Evolutionary conservation across 768 basidiomycete genomes (phyloP).

Genomic region (Boletus rubroflammeus): DNA sequence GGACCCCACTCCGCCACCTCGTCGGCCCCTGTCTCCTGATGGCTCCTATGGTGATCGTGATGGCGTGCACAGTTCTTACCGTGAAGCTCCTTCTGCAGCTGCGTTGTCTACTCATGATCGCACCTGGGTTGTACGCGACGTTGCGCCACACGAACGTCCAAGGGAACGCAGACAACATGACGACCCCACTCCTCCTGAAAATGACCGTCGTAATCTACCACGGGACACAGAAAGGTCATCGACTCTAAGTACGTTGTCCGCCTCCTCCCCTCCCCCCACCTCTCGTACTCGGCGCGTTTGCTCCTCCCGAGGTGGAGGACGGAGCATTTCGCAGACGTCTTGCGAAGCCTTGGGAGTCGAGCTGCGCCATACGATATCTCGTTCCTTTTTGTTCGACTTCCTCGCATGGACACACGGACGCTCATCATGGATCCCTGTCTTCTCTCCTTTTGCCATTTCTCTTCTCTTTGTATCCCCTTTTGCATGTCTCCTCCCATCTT

Average conservation of each 20-base stretch:
- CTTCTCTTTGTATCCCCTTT: slow-evolving; percentile 30
- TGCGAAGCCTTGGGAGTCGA: slow-evolving; percentile 46
- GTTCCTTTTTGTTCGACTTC: slow-evolving; percentile 38
- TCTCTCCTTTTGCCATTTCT: slow-evolving; percentile 29
- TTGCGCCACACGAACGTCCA: slow-evolving; percentile 12
- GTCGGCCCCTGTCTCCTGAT: slow-evolving; percentile 21
- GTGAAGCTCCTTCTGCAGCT: slow-evolving; percentile 19
- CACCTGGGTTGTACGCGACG: slow-evolving; percentile 16
- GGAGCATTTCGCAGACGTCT: slow-evolving; percentile 35
- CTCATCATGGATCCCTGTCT: slow-evolving; percentile 40
- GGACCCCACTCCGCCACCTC: slow-evolving; percentile 20
- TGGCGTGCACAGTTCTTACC: slow-evolving; percentile 15
- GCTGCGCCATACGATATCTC: slow-evolving; percentile 29
- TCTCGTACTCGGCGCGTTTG: slow-evolving; percentile 34
- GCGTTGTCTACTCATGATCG: slow-evolving; percentile 25
- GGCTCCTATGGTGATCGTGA: slow-evolving; percentile 24
- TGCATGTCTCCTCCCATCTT: slow-evolving; percentile 30
- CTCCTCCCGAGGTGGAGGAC: slow-evolving; percentile 40
- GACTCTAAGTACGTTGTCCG: slow-evolving; percentile 46
- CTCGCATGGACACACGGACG: slow-evolving; percentile 39
- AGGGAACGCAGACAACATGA: slow-evolving; percentile 29
- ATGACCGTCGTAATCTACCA: slow-evolving; percentile 24
- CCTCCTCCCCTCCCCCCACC: slow-evolving; percentile 38
- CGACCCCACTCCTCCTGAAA: slow-evolving; percentile 15
- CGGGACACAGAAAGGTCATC: slow-evolving; percentile 33